A percentile compares a stretch with the other conserved stretches of the same genome.
phyloP scores from a whole-genome alignment of 352 stramenopile genomes.

The Phytophthora litchii region DNA sequence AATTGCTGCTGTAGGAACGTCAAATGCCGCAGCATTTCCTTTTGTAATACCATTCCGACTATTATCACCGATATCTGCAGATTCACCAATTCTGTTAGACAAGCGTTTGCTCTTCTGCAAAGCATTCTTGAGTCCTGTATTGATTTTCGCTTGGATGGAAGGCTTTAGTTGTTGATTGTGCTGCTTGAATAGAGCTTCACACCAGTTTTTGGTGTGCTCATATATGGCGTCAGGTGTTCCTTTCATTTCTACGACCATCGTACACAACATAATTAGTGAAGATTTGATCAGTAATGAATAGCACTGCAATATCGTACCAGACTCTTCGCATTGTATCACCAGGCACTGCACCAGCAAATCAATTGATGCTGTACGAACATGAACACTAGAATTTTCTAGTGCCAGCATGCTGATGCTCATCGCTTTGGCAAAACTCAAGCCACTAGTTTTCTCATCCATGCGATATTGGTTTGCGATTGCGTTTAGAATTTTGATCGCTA shows the following conservation, averaged over 20 bases:
- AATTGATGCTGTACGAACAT: constrained; percentile 73
- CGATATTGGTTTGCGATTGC: constrained; percentile 82
- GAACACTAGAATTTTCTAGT: constrained; percentile 77
- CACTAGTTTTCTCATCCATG: constrained; percentile 60
- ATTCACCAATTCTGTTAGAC: constrained; percentile 17
- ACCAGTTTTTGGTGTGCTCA: constrained; percentile 79
- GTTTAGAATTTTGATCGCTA: constrained; percentile 81
- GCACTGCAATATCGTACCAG: constrained; percentile 41
- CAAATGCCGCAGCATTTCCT: constrained; percentile 19
- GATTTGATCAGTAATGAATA: background rate
- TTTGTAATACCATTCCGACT: constrained; percentile 5
- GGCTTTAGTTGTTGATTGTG: constrained; percentile 73
- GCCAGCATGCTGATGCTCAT: constrained; percentile 68
- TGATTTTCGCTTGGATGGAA: constrained; percentile 83
- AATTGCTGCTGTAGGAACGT: constrained; percentile 19
- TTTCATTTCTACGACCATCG: constrained; percentile 47
- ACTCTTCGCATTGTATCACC: constrained; percentile 77
- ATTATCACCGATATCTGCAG: constrained; percentile 3
- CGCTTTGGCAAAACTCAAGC: constrained; percentile 59
- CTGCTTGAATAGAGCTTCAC: constrained; percentile 75
- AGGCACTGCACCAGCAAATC: constrained; percentile 77
- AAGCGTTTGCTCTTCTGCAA: constrained; percentile 74
- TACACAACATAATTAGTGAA: background rate
- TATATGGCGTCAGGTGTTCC: constrained; percentile 65
- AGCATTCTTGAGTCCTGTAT: constrained; percentile 73